Conservation (phyloP, 768 basidiomycete genomes). For the Leccinum rimulosum region DNA sequence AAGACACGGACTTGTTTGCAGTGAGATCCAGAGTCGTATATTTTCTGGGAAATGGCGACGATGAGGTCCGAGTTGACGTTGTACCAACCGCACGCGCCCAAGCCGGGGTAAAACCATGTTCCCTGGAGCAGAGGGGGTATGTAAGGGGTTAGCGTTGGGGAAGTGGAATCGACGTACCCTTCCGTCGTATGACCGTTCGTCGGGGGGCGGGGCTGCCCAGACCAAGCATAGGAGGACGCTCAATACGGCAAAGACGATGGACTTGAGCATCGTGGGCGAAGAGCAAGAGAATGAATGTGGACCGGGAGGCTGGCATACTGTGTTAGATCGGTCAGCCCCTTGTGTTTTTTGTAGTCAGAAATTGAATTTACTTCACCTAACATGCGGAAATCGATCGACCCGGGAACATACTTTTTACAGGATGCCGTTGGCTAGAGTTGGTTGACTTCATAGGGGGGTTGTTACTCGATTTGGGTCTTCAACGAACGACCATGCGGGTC, state of each 20-base stretch:
- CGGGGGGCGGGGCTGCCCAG: not conserved
- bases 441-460: not conserved
- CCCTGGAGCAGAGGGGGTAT: not conserved
- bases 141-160: not conserved
- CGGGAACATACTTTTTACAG: no score
- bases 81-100: not conserved
- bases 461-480: not conserved
- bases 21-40: not conserved
- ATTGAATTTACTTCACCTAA: not conserved
- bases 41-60: not conserved
- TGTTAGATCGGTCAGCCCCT: not conserved
- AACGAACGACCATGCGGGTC: constrained; percentile 39
- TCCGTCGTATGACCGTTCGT: not conserved
- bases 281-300: not conserved
- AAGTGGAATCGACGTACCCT: not conserved
- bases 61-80: not conserved
- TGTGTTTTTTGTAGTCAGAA: not conserved
- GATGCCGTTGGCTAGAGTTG: no score
- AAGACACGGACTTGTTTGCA: not conserved
- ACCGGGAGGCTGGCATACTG: not conserved
- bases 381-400: not conserved
- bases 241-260: not conserved
- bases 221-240: not conserved
- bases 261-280: not conserved
- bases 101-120: not conserved